Percentiles rank a stretch among this genome's conserved stretches.
Conservation (phyloP, 2,329 filamentous ascomycete species). For the Aureobasidium musti region DNA sequence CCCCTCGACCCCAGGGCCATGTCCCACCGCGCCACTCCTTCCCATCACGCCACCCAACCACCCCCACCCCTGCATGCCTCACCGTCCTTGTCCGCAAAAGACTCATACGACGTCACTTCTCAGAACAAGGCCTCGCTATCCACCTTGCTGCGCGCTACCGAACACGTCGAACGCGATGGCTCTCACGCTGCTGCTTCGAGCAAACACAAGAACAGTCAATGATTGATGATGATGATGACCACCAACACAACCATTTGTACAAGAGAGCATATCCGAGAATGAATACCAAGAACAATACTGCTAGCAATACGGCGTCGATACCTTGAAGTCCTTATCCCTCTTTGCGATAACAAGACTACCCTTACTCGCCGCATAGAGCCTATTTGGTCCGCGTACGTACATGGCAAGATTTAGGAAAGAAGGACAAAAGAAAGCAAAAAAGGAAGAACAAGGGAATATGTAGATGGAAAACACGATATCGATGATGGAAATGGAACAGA, state of each 20-base stretch:
- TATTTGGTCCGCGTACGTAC: neutral
- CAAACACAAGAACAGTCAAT: neutral
- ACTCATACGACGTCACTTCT: neutral
- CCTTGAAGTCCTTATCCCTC: neutral
- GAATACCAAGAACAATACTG: neutral
- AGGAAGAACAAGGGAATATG: neutral
- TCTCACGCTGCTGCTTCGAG: neutral
- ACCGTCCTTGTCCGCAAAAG: neutral
- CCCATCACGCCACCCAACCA: neutral
- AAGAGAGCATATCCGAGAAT: too few relatives aligned
- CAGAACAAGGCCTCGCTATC: constrained; percentile 15
- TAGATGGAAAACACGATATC: too few relatives aligned
- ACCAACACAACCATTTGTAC: too few relatives aligned
- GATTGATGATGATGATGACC: neutral
- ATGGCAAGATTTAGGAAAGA: neutral
- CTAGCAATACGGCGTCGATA: neutral
- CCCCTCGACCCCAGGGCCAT: constrained; percentile 10
- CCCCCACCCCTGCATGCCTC: neutral
- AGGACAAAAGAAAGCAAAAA: neutral
- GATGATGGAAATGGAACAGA: too few relatives aligned
- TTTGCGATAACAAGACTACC: constrained; percentile 20
- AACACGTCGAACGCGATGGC: constrained; percentile 21
- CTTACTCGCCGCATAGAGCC: constrained; percentile 17
- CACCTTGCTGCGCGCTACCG: constrained; percentile 15
- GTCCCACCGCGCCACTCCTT: neutral